Conservation (phyloP, 305 asterid genomes). For the Solanum hybrid region DNA sequence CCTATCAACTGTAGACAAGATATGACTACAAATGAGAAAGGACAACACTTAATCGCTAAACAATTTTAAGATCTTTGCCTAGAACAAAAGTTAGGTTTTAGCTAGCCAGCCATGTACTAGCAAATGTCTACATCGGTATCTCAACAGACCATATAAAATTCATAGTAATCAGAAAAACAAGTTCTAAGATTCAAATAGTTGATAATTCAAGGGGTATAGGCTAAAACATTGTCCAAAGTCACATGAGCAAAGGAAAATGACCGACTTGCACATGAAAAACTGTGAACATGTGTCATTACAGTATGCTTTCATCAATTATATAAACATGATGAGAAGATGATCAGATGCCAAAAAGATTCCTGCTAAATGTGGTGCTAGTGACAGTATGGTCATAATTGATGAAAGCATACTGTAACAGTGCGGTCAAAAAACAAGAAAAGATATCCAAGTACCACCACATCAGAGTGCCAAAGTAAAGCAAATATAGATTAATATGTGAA, state of each 20-base stretch:
- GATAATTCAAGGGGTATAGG: background rate
- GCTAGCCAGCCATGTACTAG: background rate
- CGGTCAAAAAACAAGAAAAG: background rate
- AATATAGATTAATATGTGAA: background rate
- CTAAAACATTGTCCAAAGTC: background rate
- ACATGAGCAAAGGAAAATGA: background rate
- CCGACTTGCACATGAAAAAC: background rate
- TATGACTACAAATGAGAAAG: background rate
- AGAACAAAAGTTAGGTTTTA: background rate
- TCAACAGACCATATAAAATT: background rate
- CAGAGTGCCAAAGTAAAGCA: background rate
- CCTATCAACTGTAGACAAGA: background rate
- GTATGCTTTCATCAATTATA: background rate
- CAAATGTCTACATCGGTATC: background rate
- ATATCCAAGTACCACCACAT: background rate
- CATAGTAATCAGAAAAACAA: background rate
- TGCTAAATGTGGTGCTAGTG: background rate
- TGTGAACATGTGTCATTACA: background rate
- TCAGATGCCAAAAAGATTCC: background rate
- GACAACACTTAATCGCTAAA: background rate
- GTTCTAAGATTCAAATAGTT: background rate
- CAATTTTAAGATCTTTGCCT: background rate
- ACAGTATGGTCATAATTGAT: background rate
- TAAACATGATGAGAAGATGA: background rate
- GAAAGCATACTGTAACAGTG: background rate